Base-by-base conservation (phyloP, 306 rosid genomes). In the Alnus rubra region DNA sequence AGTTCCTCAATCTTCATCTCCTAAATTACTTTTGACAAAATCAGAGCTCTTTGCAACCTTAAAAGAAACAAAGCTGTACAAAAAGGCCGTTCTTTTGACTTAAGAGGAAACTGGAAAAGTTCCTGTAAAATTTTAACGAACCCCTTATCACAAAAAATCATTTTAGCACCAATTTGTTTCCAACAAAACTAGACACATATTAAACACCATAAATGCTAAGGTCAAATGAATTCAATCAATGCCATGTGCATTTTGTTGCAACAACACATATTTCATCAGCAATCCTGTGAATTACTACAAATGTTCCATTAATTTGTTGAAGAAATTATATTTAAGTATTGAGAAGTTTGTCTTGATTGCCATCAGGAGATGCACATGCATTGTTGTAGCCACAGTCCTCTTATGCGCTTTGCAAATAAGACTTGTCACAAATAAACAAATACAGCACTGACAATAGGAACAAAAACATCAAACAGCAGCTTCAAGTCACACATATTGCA, bases 1-100 rank as follows among this genome's bases (percentile, higher is more conserved):
- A 49, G 75, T 33, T n/a, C 59, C 11, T 76, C 67, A 76, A 33
- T 71, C 44, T 30, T 74, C 30, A 33, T 71, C 44, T 30, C 69
- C 37, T 35, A 45, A 4, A 31, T 12, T 3, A 64, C 2, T 33
- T 33, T 37, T 64, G 3, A 50, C 15, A 71, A 71, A 23, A 71
- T 50, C 75, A 71, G 50, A 71, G 53, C 9, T 23, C 60, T 42
- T 33, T 1, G n/a, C 51, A 39, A 35, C 72, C 13, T 28, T 59
- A 28, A 59, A 31, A 59, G 28, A 19, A 59, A 59, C 2, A 59
- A 9, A 14, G 30, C 72, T 67, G 13, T 44, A 42, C 52, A 9
- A 12, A 12, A 4, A n/a, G 14, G 42, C 19, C 45, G 35, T 5
- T 33, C 69, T 31, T 62, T 63, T 14, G 69, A 13, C 30, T 63